Evolutionary conservation across 2,329 filamentous ascomycete species (phyloP).

Genomic region (Conoideocrella luteorostrata): DNA sequence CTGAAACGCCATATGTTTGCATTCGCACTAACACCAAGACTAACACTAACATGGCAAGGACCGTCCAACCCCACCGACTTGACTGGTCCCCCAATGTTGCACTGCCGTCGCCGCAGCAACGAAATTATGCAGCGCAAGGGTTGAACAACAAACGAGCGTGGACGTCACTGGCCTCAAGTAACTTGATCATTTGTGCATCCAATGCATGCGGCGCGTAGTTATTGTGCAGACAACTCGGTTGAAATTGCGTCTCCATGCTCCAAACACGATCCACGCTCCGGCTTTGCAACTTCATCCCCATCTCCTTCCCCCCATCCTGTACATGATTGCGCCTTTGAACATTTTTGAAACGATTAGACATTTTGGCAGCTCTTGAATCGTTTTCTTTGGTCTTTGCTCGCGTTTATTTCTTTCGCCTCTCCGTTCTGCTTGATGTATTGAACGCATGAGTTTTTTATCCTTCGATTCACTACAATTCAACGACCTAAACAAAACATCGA

Average conservation of each 20-base stretch:
- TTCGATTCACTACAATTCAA: no score
- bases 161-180: constrained; percentile 7
- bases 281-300: background rate
- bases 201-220: no score
- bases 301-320: background rate
- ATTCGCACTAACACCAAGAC: no score
- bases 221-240: no score
- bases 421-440: no score
- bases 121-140: background rate
- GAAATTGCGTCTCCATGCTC: background rate
- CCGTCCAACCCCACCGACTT: no score
- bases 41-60: no score
- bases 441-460: no score
- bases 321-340: constrained; percentile 8
- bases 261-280: constrained; percentile 1
- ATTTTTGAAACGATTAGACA: constrained; percentile 7
- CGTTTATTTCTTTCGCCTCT: no score
- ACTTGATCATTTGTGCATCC: background rate
- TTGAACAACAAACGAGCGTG: constrained; percentile 12
- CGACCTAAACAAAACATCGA: no score
- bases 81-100: background rate
- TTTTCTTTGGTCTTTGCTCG: background rate
- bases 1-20: no score
- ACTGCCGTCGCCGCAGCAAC: constrained; percentile 6
- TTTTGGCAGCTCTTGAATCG: constrained; percentile 6